A percentile compares a stretch with the other conserved stretches of the same genome.
Evolutionary conservation across 768 basidiomycete species (phyloP).

Genomic region (Psilocybe sp.): DNA sequence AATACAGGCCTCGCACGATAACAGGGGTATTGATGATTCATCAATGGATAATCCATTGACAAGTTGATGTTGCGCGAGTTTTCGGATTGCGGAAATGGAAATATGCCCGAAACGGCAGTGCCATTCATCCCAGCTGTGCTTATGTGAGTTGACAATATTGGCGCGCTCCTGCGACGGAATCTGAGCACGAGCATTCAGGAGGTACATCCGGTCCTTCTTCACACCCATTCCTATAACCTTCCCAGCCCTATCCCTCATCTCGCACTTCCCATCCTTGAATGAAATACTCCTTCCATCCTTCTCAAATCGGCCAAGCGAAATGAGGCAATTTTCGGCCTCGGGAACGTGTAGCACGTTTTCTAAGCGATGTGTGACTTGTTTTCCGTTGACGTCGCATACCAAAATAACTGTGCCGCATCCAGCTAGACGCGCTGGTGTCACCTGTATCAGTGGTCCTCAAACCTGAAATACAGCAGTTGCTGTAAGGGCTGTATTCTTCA

Average conservation of each 20-base stretch:
- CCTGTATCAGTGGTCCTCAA: too few species aligned
- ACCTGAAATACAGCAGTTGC: too few species aligned
- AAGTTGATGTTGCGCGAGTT: constrained; percentile 11
- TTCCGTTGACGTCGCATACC: constrained; percentile 13
- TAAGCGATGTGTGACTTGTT: constrained; percentile 12
- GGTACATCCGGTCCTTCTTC: constrained; percentile 14
- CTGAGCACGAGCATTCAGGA: constrained; percentile 12
- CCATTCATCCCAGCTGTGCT: constrained; percentile 24
- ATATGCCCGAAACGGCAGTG: constrained; percentile 23
- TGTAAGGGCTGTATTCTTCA: too few species aligned
- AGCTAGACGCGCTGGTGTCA: too few species aligned
- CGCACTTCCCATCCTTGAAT: constrained; percentile 5
- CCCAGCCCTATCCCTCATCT: constrained; percentile 8
- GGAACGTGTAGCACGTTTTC: constrained; percentile 18
- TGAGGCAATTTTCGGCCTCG: constrained; percentile 18
- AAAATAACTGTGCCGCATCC: constrained; percentile 17
- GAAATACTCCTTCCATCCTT: constrained; percentile 13
- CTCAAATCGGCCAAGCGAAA: constrained; percentile 18
- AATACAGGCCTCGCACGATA: constrained; percentile 30
- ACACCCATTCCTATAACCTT: constrained; percentile 10
- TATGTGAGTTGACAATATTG: constrained; percentile 8
- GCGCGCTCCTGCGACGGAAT: constrained; percentile 1
- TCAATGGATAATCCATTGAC: constrained; percentile 19
- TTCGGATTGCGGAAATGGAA: constrained; percentile 14
- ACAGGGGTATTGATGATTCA: constrained; percentile 9